Percentiles rank a stretch among this genome's conserved stretches.
These are phyloP conservation scores for Mucor racemosus DNA, from an alignment of 371 early-diverging fungal species.

Conservation along the genomic window DNA sequence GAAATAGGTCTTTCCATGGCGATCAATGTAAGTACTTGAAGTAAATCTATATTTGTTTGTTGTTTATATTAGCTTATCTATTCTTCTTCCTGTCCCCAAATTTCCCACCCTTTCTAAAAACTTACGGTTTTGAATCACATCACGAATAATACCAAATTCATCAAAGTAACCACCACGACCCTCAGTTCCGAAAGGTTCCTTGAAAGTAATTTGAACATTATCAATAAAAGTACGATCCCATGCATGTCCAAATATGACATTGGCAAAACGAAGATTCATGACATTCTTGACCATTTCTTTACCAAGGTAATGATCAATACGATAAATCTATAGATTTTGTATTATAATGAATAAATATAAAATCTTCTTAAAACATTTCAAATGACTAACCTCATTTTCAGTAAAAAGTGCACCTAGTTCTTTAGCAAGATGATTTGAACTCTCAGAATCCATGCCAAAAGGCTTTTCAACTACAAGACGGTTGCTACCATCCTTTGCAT, in stretches of 20 bases:
- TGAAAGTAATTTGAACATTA: conserved; percentile 98
- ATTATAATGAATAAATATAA: background rate
- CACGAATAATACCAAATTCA: conserved; percentile 98
- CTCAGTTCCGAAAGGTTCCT: conserved; percentile 97
- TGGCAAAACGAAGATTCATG: conserved; percentile 93
- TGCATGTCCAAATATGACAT: conserved; percentile 89
- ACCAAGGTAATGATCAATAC: conserved; percentile 98
- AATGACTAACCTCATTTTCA: conserved; percentile 74
- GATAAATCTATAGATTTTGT: conserved; percentile 73
- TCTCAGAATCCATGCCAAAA: conserved; percentile 91
- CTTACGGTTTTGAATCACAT: conserved; percentile 98
- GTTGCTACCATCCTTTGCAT: conserved; percentile 67
- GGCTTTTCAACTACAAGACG: conserved; percentile 97
- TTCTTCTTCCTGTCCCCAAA: no score
- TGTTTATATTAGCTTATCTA: background rate
- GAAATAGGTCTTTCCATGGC: conserved; percentile 92
- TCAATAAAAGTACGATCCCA: conserved; percentile 92
- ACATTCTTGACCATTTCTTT: conserved; percentile 99
- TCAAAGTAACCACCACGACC: conserved; percentile 99
- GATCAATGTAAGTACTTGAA: conserved; percentile 90
- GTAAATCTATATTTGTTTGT: conserved; percentile 68
- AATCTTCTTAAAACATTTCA: background rate
- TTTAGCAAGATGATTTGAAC: conserved; percentile 69
- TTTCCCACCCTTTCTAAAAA: conserved; percentile 13
- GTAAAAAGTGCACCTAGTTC: conserved; percentile 77